Evolutionary conservation across 805 yeast species (phyloP).

Genomic region (Starmera amethionina): DNA sequence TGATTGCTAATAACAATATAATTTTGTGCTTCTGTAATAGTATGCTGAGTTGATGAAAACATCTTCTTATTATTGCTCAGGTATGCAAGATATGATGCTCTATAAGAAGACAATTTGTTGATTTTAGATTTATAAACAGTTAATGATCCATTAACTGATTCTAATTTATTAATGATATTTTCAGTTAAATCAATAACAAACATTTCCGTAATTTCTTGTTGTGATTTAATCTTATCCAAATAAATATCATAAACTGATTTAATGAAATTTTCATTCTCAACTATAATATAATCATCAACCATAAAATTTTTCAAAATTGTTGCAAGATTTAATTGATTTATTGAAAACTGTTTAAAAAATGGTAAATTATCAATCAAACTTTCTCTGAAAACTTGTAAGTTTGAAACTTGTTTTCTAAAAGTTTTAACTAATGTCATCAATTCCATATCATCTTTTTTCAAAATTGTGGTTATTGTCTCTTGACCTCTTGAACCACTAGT

Average conservation of each 20-base stretch:
- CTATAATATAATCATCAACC: constrained; percentile 10
- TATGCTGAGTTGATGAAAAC: not conserved
- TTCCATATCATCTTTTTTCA: not conserved
- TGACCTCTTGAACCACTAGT: too few relatives aligned
- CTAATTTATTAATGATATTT: constrained; percentile 20
- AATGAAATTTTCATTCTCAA: constrained; percentile 14
- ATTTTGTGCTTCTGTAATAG: constrained; percentile 10
- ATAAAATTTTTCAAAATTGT: constrained; percentile 21
- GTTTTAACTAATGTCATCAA: not conserved
- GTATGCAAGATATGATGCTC: constrained; percentile 22
- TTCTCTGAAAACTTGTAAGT: constrained; percentile 12
- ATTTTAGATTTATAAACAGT: constrained; percentile 15
- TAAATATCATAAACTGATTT: constrained; percentile 20
- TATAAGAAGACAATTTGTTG: constrained; percentile 21
- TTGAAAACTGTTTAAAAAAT: constrained; percentile 4
- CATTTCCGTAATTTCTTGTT: constrained; percentile 19
- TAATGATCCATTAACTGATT: constrained; percentile 15
- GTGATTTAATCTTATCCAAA: constrained; percentile 15
- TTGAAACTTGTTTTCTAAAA: constrained; percentile 13
- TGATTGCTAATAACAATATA: constrained; percentile 15
- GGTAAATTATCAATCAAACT: constrained; percentile 8
- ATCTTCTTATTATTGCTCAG: constrained; percentile 3
- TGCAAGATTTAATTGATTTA: constrained; percentile 10
- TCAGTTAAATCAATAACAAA: constrained; percentile 17
- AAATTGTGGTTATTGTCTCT: too few relatives aligned